Conservation (phyloP, 495 filamentous ascomycete genomes). For the Pyrenula aspistea region DNA sequence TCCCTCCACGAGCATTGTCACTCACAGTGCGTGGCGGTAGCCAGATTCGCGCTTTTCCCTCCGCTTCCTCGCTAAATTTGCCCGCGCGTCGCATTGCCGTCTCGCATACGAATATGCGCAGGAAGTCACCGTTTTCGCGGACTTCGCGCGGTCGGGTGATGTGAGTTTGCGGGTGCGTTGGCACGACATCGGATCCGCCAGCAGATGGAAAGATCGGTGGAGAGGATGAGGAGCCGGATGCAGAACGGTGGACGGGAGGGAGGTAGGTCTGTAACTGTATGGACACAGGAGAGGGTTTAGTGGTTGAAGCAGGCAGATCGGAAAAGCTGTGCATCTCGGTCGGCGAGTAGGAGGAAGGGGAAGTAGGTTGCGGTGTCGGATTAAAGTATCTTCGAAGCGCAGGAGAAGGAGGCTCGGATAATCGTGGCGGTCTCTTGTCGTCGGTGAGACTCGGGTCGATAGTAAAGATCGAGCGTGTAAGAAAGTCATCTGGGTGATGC, state of each 20-base stretch:
- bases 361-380: slow-evolving; percentile 44
- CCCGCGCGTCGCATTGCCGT: slow-evolving; percentile 93
- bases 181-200: slow-evolving; percentile 14
- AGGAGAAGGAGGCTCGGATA: slow-evolving; percentile 65
- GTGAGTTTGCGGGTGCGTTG: slow-evolving; percentile 23
- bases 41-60: slow-evolving; percentile 71
- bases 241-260: slow-evolving; percentile 17
- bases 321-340: slow-evolving; percentile 52
- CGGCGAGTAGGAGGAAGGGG: slow-evolving; percentile 23
- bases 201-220: slow-evolving; percentile 21
- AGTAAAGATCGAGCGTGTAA: slow-evolving; percentile 71
- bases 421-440: slow-evolving; percentile 72
- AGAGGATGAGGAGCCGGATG: slow-evolving; percentile 20
- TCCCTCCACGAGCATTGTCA: background rate
- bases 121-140: slow-evolving; percentile 87
- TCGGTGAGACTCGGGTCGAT: slow-evolving; percentile 76
- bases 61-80: slow-evolving; percentile 77
- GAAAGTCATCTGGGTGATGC: slow-evolving; percentile 75
- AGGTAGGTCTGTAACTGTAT: slow-evolving; percentile 82
- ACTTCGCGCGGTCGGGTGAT: slow-evolving; percentile 72
- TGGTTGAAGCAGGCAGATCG: slow-evolving; percentile 26
- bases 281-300: slow-evolving; percentile 36
- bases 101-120: slow-evolving; percentile 87
- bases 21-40: slow-evolving; percentile 66
- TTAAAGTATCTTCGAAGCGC: slow-evolving; percentile 89